Evolutionary conservation across 495 filamentous ascomycete species (phyloP), one percentile per base, ranked within the genome.

Genomic region (Trichoderma erinaceum): DNA sequence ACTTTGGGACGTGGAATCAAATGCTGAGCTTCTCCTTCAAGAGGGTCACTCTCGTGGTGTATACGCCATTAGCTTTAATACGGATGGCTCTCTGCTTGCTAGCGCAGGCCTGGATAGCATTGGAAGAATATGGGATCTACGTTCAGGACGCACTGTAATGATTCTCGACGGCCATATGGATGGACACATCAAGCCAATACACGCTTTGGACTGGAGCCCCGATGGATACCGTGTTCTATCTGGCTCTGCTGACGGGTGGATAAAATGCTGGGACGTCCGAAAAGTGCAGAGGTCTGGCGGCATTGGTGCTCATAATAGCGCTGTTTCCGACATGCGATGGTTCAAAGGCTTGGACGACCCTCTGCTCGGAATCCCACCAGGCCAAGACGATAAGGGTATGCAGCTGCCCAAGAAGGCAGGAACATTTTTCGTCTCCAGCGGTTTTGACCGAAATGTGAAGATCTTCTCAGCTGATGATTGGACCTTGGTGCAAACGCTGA

Each of bases 191-290:
- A 89, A 92, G 46, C 93, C 96, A 23, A 96, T 99, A 63, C 92
- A 93, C 69, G 93, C 87, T 1, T 78, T 97, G 18, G 93, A 97
- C 74, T 99, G 95, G 95, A 88, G 90, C 64, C 84, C 88, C 0
- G 96, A 99, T 73, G 93, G 93, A 1, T 89, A 96, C 74, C 87
- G 95, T 10, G 87, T 97, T 18, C 81, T 97, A 7, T 90, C 92
- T 8, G 93, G 93, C 2, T 92, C 91, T n/a, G 93, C 87, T 1
- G 95, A 99, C 73, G 95, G 94, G 6, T 97, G 93, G 86, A 88
- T 95, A 67, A 98, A 97, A 75, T 96, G 93, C 79, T 99, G 95
- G 95, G 95, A 99, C 75, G 81, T 98, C 63, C 87, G 95, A 3
- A 92, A 92, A 74, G 93, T 97, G 63, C 86, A 88, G 70, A 88